Evolutionary conservation across 371 early-diverging fungal genomes (phyloP).

Genomic region (Zychaea mexicana): DNA sequence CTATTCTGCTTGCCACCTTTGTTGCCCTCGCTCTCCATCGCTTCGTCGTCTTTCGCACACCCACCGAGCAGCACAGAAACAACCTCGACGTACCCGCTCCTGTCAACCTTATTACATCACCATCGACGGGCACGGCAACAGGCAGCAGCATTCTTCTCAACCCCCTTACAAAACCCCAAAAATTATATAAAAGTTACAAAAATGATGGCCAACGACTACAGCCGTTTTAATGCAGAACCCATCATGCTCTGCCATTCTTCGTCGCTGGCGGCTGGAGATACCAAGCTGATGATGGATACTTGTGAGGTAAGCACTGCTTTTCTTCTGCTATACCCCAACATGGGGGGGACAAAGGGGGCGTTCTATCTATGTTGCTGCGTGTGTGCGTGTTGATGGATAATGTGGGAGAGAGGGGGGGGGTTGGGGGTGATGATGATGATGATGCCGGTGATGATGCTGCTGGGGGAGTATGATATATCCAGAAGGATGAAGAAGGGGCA

Average conservation of each 20-base stretch:
- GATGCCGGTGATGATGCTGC: too few relatives aligned
- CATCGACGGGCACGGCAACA: too few relatives aligned
- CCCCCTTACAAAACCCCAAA: neutral
- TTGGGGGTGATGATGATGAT: too few relatives aligned
- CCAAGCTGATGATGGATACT: conserved; percentile 19
- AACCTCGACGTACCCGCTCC: too few relatives aligned
- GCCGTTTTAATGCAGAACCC: conserved; percentile 35
- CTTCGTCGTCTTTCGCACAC: too few relatives aligned
- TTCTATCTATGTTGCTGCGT: too few relatives aligned
- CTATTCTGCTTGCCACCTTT: neutral
- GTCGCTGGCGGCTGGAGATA: conserved; percentile 22
- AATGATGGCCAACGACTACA: conserved; percentile 32
- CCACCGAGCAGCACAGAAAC: neutral
- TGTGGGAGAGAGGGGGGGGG: neutral
- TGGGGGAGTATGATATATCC: too few relatives aligned
- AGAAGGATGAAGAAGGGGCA: too few relatives aligned
- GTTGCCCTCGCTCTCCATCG: too few relatives aligned
- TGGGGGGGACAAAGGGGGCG: too few relatives aligned
- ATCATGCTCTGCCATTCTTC: conserved; percentile 32
- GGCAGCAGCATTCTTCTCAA: neutral
- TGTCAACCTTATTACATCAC: too few relatives aligned
- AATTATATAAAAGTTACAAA: conserved; percentile 5
- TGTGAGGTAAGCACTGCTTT: neutral
- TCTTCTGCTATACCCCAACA: neutral
- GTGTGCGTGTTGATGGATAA: too few relatives aligned